Conservation (phyloP, 2,329 filamentous ascomycete species). For the Aureobasidium subglaciale region DNA sequence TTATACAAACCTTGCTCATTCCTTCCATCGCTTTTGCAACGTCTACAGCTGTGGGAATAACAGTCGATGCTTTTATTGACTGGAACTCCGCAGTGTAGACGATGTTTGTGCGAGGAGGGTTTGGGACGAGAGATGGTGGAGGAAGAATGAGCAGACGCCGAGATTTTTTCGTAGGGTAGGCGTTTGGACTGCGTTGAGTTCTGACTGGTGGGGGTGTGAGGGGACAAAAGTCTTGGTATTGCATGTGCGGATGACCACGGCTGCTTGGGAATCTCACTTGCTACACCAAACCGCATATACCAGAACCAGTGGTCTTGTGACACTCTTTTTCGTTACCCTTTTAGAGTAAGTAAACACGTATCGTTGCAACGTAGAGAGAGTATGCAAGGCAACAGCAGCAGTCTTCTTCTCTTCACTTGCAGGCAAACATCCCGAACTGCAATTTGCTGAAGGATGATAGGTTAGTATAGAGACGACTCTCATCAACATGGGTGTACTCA, state of each 20-base stretch:
- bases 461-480: neutral
- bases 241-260: neutral
- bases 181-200: neutral
- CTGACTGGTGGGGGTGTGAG: neutral
- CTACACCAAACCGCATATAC: neutral
- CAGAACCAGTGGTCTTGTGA: neutral
- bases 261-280: neutral
- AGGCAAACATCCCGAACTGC: neutral
- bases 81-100: no score
- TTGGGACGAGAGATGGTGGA: neutral
- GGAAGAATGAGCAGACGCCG: neutral
- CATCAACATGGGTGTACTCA: slow-evolving; percentile 15
- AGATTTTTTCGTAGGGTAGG: neutral
- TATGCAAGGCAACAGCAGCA: no score
- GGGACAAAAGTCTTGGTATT: slow-evolving; percentile 5
- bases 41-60: no score
- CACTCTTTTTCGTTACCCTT: no score
- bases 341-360: neutral
- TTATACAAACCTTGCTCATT: slow-evolving; percentile 2
- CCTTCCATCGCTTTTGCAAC: no score
- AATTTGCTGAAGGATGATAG: slow-evolving; percentile 11
- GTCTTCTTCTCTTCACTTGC: neutral
- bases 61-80: no score
- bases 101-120: no score
- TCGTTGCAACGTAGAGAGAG: neutral